Evolutionary conservation across 176 grass and related monocot genomes (phyloP), one percentile per base, ranked within the genome.

Genomic region (Avena insularis): DNA sequence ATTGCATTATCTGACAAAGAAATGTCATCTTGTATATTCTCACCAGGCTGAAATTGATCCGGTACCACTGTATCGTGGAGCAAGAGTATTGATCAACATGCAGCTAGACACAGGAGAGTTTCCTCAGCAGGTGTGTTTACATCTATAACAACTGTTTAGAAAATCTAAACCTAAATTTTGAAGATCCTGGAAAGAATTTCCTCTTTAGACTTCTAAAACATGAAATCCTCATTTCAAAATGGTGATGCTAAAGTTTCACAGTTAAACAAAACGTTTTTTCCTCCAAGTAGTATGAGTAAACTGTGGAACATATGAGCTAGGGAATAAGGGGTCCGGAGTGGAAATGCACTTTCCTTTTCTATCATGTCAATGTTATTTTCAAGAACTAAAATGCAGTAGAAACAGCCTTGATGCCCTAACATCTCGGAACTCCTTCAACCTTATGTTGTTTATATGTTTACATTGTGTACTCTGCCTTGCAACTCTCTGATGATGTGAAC

Each of bases 71-170:
- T 77, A 81, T 23, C 17, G 8, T n/a, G 75, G 64, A 9, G 72
- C 89, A 31, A 87, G 68, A 71, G 1, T 80, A 20, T 40, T 91
- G 29, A 81, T 91, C 6, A 87, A 69, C 36, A 71, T 87, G 61
- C 84, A 86, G 5, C 9, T 49, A 1, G 76, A 79, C 0, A 58
- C 62, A 27, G 84, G 84, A 2, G 62, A 86, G 20, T 86, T 86
- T 35, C 84, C 84, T 4, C 84, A 86, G 23, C 84, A 86, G 25
- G 84, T 71, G 21, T 59, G 83, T 61, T 51, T 33, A 27, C 12
- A 5, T 38, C 12, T 12, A 38, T 56, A 56, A 17, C 19, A 36
- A 31, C 61, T 27, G 5, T 31, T 9, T 1, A 57, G 19, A 20
- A 7, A 57, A 5, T 20, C 17, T 0, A 9, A 25, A 0, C 59